Evolutionary conservation across 257 asterid genomes (phyloP), one percentile per base, ranked within the genome.

Genomic region (Nicotiana sylvestris): DNA sequence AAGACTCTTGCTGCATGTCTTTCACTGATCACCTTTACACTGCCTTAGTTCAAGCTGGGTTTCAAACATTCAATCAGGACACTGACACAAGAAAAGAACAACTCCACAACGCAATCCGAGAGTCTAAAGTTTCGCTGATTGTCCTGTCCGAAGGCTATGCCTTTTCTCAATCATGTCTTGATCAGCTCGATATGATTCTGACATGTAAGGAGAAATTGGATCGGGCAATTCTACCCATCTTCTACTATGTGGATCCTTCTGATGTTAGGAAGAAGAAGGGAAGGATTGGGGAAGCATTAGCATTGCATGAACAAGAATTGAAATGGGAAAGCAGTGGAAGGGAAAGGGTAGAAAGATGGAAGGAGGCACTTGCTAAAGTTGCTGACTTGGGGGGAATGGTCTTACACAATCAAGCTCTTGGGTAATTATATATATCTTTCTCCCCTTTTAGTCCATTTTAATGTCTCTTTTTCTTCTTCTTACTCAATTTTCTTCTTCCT

Each of bases 201-300:
- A 68, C n/a, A 53, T 4, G 9, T 18, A 68, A 37, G 27, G 30
- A 35, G 0, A 70, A 70, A 70, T 70, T 70, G 51, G 57, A 70
- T 70, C 78, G 58, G 11, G 25, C 58, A 21, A 21, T 70, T 70
- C 9, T 70, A n/a, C n/a, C 35, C 0, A 30, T 68, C 4, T 68
- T 35, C 55, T 68, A 39, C 43, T 53, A 70, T 21, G 58, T 70
- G 58, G 78, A 70, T 70, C 78, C 78, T 39, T 70, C 57, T 70
- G n/a, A 39, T 21, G 51, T 69, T 0, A 69, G 77, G 57, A 69
- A 39, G 18, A 55, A 69, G 17, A 69, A 69, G 78, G 78, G 78
- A 11, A 70, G 51, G 6, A 21, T 70, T 39, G 78, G 78, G 27
- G 78, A 69, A 69, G 57, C 77, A 69, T n/a, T 69, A 39, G 57